A percentile compares a stretch with the other conserved stretches of the same genome.
Evolutionary conservation across 805 yeast genomes (phyloP).

Genomic region (Metschnikowia amazonensis): DNA sequence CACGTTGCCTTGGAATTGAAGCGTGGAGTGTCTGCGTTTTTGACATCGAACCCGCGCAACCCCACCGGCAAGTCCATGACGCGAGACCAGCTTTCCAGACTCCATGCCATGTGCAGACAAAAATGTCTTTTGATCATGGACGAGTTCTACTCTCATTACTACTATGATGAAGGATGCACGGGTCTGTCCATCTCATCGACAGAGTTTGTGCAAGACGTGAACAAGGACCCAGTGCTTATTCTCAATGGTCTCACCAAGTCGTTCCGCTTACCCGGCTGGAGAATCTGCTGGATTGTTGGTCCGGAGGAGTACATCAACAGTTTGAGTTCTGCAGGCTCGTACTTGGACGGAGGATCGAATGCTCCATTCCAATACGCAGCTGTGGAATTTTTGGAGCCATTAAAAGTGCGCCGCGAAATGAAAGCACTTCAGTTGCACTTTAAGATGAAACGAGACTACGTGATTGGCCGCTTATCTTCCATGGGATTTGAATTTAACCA

Average conservation of each 20-base stretch:
- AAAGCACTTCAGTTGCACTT: conserved; percentile 56
- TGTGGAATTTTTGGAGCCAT: conserved; percentile 50
- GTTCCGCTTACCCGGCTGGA: conserved; percentile 62
- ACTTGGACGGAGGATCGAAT: conserved; percentile 57
- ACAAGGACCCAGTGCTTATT: conserved; percentile 55
- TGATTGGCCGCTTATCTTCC: conserved; percentile 42
- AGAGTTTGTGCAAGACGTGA: conserved; percentile 49
- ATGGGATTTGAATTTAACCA: conserved; percentile 53
- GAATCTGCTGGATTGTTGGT: conserved; percentile 61
- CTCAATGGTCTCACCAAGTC: conserved; percentile 60
- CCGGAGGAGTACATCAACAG: conserved; percentile 57
- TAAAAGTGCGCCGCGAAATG: conserved; percentile 48
- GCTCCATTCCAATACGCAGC: conserved; percentile 62
- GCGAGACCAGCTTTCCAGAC: conserved; percentile 41
- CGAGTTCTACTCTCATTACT: conserved; percentile 58
- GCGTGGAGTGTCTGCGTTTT: conserved; percentile 55
- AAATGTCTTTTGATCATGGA: conserved; percentile 59
- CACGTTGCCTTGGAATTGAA: conserved; percentile 48
- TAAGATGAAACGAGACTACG: conserved; percentile 54
- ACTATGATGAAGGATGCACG: conserved; percentile 50
- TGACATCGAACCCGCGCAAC: conserved; percentile 60
- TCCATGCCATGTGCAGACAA: conserved; percentile 52
- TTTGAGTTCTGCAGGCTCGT: conserved; percentile 56
- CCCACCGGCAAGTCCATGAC: conserved; percentile 58
- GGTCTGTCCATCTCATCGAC: conserved; percentile 53